These are phyloP conservation scores for Russula brevipes DNA, from an alignment of 768 basidiomycete species.

Conservation along the genomic window DNA sequence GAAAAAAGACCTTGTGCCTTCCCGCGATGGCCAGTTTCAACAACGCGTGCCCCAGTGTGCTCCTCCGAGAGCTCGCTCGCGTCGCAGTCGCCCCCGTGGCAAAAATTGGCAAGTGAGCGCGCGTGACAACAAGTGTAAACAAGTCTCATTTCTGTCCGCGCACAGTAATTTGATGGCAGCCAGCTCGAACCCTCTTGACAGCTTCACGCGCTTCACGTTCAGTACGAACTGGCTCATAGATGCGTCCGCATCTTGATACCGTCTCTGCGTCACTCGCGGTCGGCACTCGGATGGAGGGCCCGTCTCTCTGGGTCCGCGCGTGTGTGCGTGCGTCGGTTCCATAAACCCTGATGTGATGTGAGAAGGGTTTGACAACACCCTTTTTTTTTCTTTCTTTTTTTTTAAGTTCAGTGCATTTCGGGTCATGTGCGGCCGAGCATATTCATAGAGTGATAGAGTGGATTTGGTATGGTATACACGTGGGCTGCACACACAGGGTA, in stretches of 20 bases:
- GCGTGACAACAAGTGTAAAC: constrained; percentile 12
- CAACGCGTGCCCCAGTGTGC: not conserved
- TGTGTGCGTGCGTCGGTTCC: no score
- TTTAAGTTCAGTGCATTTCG: not conserved
- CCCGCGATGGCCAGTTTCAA: constrained; percentile 13
- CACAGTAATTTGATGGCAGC: not conserved
- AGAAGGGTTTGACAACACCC: not conserved
- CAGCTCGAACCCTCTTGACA: not conserved
- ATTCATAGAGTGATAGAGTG: not conserved
- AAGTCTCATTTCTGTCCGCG: not conserved
- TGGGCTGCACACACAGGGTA: not conserved
- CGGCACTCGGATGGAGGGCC: not conserved
- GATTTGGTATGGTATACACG: not conserved
- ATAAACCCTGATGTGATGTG: not conserved
- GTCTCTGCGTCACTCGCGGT: not conserved
- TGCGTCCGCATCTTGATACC: not conserved
- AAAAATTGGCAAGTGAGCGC: constrained; percentile 2
- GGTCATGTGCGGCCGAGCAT: not conserved
- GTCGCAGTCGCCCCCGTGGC: not conserved
- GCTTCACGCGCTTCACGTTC: not conserved
- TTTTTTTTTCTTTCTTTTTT: not conserved
- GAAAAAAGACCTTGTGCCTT: constrained; percentile 10
- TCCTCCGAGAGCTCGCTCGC: not conserved
- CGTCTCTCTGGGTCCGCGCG: not conserved
- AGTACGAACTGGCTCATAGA: not conserved